A percentile compares a stretch with the other conserved stretches of the same genome.
phyloP scores from a whole-genome alignment of 768 basidiomycete genomes.

The Daedaleopsis nitida region DNA sequence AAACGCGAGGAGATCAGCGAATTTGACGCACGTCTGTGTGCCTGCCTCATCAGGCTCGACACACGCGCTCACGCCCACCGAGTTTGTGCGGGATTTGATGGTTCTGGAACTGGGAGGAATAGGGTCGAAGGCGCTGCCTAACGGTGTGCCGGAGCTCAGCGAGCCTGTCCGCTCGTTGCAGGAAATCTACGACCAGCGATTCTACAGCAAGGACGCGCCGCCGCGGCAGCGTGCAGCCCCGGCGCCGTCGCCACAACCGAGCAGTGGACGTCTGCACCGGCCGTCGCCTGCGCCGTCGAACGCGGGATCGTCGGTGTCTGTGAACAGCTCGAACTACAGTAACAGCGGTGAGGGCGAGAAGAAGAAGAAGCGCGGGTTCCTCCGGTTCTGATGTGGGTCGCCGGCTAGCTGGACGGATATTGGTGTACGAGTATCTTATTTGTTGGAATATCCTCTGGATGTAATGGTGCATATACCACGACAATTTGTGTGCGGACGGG shows the following conservation, averaged over 20 bases:
- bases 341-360: conserved; percentile 52
- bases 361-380: conserved; percentile 76
- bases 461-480: conserved; percentile 15
- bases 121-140: conserved; percentile 72
- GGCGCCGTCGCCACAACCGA: conserved; percentile 35
- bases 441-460: conserved; percentile 13
- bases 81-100: conserved; percentile 86
- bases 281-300: conserved; percentile 51
- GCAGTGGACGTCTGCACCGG: conserved; percentile 21
- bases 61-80: conserved; percentile 78
- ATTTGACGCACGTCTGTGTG: not conserved
- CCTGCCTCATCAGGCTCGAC: conserved; percentile 70
- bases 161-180: conserved; percentile 59
- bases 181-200: conserved; percentile 79
- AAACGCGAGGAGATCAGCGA: not conserved
- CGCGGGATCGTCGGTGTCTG: conserved; percentile 48
- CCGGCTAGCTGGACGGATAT: not conserved
- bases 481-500: not conserved
- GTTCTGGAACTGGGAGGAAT: conserved; percentile 86
- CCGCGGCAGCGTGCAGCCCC: conserved; percentile 46
- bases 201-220: conserved; percentile 66
- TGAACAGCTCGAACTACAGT: conserved; percentile 21
- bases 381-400: conserved; percentile 52
- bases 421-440: conserved; percentile 19
- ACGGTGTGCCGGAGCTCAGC: conserved; percentile 58